A percentile compares a stretch with the other conserved stretches of the same genome.
Evolutionary conservation across 306 rosid genomes (phyloP).

Genomic region (Begonia peltatifolia): DNA sequence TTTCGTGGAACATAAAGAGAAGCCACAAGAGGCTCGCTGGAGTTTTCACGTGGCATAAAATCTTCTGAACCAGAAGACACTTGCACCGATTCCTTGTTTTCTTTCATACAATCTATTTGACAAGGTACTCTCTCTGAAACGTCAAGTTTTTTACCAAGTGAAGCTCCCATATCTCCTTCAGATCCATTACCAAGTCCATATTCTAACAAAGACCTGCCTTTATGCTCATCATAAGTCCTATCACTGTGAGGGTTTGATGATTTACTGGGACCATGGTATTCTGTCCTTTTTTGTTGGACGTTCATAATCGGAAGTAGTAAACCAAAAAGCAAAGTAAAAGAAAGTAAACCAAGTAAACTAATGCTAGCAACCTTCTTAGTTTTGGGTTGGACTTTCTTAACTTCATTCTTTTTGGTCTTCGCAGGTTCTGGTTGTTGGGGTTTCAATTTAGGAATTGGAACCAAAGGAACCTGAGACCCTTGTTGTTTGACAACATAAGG

Average conservation of each 20-base stretch:
- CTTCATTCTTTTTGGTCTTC: constrained; percentile 35
- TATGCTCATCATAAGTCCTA: constrained; percentile 29
- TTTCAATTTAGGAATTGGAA: constrained; percentile 86
- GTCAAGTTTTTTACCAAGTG: constrained; percentile 26
- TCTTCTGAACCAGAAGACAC: constrained; percentile 15
- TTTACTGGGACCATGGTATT: too few species aligned
- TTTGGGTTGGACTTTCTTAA: constrained; percentile 52
- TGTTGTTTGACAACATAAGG: constrained; percentile 68
- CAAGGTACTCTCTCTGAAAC: constrained; percentile 15
- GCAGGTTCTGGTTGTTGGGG: constrained; percentile 43
- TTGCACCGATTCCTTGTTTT: constrained; percentile 8
- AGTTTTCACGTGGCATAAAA: constrained; percentile 28
- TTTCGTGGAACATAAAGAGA: constrained; percentile 94
- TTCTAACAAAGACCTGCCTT: constrained; percentile 43
- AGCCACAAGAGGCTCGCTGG: constrained; percentile 75
- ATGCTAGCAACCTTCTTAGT: constrained; percentile 94
- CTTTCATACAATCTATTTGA: constrained; percentile 3
- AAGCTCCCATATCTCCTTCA: constrained; percentile 24
- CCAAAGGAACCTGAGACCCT: constrained; percentile 82
- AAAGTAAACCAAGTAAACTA: constrained; percentile 77
- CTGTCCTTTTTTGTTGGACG: constrained; percentile 40
- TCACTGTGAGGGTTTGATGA: constrained; percentile 17
- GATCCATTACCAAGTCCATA: constrained; percentile 33
- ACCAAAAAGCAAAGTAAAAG: constrained; percentile 69
- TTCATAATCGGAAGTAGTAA: constrained; percentile 56